Percentiles rank a stretch among this genome's conserved stretches.
These are phyloP conservation scores for Flaveria bidentis DNA, from an alignment of 129 eudicot species.

Conservation along the genomic window DNA sequence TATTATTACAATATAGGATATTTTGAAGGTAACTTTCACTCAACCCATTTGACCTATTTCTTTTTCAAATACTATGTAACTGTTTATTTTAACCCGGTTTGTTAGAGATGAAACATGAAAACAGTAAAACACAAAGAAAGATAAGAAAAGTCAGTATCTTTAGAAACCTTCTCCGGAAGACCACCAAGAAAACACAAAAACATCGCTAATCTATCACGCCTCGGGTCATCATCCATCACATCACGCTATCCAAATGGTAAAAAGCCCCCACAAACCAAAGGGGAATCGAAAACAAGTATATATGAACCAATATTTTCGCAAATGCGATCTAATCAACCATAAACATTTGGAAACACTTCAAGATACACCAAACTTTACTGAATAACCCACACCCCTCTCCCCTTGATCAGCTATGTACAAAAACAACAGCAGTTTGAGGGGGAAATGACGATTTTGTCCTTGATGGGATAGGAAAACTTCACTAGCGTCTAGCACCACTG, in stretches of 20 bases:
- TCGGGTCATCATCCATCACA: constrained; percentile 1
- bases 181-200: constrained; percentile 21
- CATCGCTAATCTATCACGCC: constrained; percentile 9
- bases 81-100: no score
- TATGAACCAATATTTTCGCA: constrained; percentile 32
- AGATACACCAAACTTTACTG: constrained; percentile 25
- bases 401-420: constrained; percentile 26
- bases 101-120: background rate
- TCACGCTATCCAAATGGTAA: constrained; percentile 31
- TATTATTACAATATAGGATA: no score
- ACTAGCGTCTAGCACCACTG: constrained; percentile 54
- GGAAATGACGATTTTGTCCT: constrained; percentile 7
- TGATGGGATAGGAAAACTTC: background rate
- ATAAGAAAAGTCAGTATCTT: background rate
- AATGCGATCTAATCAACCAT: constrained; percentile 26
- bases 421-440: constrained; percentile 2
- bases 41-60: no score
- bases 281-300: constrained; percentile 23
- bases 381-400: constrained; percentile 7
- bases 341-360: constrained; percentile 20
- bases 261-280: constrained; percentile 26
- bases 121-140: background rate
- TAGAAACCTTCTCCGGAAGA: background rate
- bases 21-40: no score
- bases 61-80: no score